Evolutionary conservation across 1,139 yeast species (phyloP), one percentile per base, ranked within the genome.

Genomic region (Suhomyces atakaporum): DNA sequence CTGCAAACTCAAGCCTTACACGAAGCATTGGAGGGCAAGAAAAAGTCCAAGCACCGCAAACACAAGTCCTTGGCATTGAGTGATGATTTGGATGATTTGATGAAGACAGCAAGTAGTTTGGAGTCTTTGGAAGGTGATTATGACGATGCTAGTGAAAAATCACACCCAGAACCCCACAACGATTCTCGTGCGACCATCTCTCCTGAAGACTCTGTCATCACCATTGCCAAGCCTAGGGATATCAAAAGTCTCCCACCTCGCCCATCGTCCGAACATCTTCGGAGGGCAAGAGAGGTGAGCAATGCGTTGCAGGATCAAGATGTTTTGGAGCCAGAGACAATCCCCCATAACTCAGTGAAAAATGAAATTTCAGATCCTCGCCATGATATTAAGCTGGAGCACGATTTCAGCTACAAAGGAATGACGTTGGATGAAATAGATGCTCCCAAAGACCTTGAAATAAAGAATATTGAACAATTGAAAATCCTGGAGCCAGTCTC

Each of bases 71-170:
- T 40, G 35, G 35, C 34, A 8, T 53, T 69, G 18, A 58, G 58
- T 38, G 73, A 68, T 39, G 74, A 66, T 43, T 57, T 70, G 30
- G 74, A 69, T 40, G 56, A 57, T 40, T 54, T 70, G 34, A 70
- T 70, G 76, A 58, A 58, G 25, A 59, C 63, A 35, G 75, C 75
- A 16, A 57, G 48, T 27, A 53, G 59, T 7, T 47, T 62, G 25
- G 41, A 29, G 35, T 39, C 25, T 8, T 16, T 27, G 23, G 27
- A 25, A 3, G 25, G 12, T 5, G 28, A 28, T 4, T 24, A 31
- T 12, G 7, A 5, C 9, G 8, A 24, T 12, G 7, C 15, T n/a
- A 7, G 5, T 12, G 26, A 27, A 32, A 21, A 31, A 24, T 11
- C 47, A 32, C 11, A 8, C 24, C 7, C n/a, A n/a, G 7, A n/a